Evolutionary conservation across 2,329 filamentous ascomycete genomes (phyloP), one percentile per base, ranked within the genome.

Genomic region (Beauveria caledonica): DNA sequence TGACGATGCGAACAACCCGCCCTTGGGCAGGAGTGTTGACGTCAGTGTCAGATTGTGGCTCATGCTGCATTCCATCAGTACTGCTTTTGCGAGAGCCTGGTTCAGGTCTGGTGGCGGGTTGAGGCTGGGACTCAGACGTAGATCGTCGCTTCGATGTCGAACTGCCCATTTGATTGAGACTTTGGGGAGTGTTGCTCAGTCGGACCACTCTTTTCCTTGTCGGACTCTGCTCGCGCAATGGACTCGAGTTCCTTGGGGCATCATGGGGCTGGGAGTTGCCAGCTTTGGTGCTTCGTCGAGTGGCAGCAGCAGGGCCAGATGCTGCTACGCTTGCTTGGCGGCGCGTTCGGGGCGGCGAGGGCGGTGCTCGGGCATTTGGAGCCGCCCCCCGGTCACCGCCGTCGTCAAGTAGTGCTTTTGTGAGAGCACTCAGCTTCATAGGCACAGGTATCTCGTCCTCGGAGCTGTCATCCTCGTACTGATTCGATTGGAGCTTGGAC

Each of bases 371-470:
- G 72, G 44, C 17, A 27, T 77, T 78, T 61, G 77, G 75, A 59
- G 79, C 78, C 54, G 66, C 71, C 53, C 67, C 72, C 63, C 78
- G 77, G 9, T 83, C 80, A 3, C 77, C 80, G 48, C 83, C 82
- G 62, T 87, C 84, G 61, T 85, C 84, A 25, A 97, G 80, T 17
- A 97, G 79, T 21, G 91, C 92, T 70, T 94, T 93, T 53, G 93
- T 96, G 66, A 94, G 84, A 68, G 92, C 92, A 71, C 92, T 97
- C 71, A 97, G 88, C 76, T 94, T 95, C 84, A 94, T 91, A 68
- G 92, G 92, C 66, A 90, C 88, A 17, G 89, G 89, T 29, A 95
- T 90, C 74, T 97, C 93, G 69, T 97, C 93, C 74, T 97, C 93
- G 25, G 92, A 96, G 78, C 90, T 96, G 70, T 96, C 92, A 67